These are phyloP conservation scores for Fragaria nilgerrensis DNA, from an alignment of 306 rosid species.

Conservation along the genomic window DNA sequence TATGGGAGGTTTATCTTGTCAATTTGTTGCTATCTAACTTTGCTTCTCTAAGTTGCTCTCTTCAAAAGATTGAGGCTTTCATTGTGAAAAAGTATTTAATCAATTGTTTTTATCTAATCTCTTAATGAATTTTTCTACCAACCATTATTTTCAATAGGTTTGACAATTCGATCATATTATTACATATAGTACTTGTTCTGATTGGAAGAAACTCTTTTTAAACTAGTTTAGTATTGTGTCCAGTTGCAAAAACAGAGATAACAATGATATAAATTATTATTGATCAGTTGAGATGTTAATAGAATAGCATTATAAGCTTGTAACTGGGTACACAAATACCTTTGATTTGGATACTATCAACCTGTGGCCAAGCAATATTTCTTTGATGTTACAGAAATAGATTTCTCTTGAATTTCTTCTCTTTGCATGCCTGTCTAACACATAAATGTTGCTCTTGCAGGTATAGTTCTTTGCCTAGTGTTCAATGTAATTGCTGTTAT, in stretches of 20 bases:
- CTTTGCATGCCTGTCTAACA: neutral
- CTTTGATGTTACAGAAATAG: neutral
- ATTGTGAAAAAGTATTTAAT: neutral
- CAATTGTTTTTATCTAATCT: neutral
- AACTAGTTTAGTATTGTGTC: neutral
- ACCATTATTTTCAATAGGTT: neutral
- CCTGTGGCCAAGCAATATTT: neutral
- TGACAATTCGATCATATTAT: neutral
- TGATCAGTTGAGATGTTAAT: neutral
- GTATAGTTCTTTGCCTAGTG: conserved; percentile 82
- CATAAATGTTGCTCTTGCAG: conserved; percentile 44
- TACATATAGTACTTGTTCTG: neutral
- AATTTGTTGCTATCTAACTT: neutral
- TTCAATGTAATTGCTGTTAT: conserved; percentile 78
- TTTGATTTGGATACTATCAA: neutral
- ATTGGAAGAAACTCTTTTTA: neutral
- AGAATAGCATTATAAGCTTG: neutral
- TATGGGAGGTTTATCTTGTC: conserved; percentile 32
- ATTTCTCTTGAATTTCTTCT: neutral
- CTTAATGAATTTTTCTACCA: neutral
- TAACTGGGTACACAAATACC: neutral
- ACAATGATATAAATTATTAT: neutral
- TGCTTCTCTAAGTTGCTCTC: neutral
- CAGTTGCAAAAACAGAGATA: neutral
- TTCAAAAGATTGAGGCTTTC: neutral